Base-by-base conservation (phyloP, 306 rosid genomes). In the Pterocarpus macrocarpus region DNA sequence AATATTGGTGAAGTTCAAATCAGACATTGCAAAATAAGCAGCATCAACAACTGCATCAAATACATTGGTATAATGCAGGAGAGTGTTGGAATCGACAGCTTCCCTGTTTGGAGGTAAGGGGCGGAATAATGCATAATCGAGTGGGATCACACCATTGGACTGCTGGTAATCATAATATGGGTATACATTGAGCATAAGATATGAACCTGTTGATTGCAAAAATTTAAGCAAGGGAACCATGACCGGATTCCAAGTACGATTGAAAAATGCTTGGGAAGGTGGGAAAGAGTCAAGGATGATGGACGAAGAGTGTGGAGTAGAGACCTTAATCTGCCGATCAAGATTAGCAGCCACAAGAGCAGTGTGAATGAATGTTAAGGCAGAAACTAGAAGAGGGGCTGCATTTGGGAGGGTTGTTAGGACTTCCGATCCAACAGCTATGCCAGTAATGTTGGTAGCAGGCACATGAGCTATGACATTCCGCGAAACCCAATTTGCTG, bases 191-290 rank as follows among this genome's bases (percentile, higher is more conserved):
- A 94, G 92, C 98, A 94, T 94, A 49, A 94, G 88, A 81, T 84
- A 85, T 11, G 98, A 94, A 47, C 90, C 91, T 5, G 97, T 89
- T 32, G 98, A 91, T 75, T 91, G 97, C 86, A 94, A 83, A 81
- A 94, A 90, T 34, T 91, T 85, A 49, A 94, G 97, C 82, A 94
- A 49, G 53, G 98, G 98, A 50, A 91, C 89, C 92, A 91, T 83
- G 74, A 94, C 98, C 0, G 94, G 92, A 77, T 94, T 86, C 98
- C 98, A 94, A 17, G 98, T 79, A 43, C 92, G 97, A 72, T 94
- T 94, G 75, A 94, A 94, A 87, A 91, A 92, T 71, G 98, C 98
- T 75, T 94, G 97, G 28, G 98, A 94, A 59, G 98, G 98, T n/a
- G 98, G 98, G 86, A 94, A 94, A 5, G 98, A 94, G 83, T 91